Percentiles rank a stretch among this genome's conserved stretches.
These are phyloP conservation scores for Boletus speciosus DNA, from an alignment of 768 basidiomycete genomes.

Conservation along the genomic window DNA sequence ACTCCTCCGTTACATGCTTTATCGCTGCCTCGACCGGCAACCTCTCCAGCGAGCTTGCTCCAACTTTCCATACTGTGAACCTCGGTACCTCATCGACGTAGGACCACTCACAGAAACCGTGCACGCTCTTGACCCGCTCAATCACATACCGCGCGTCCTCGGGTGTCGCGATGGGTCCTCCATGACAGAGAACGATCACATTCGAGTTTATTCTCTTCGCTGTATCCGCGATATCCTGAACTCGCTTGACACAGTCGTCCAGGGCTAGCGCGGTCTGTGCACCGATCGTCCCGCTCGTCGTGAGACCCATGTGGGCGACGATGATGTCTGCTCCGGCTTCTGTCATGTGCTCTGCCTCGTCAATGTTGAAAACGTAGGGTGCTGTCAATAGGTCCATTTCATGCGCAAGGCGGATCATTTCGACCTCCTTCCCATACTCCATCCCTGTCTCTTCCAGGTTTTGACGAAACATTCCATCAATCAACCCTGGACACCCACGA, in stretches of 20 bases:
- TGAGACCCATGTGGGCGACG: conserved; percentile 30
- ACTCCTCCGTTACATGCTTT: conserved; percentile 15
- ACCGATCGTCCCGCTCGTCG: conserved; percentile 25
- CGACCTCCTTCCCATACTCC: conserved; percentile 30
- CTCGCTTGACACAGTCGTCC: conserved; percentile 22
- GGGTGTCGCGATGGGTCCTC: conserved; percentile 26
- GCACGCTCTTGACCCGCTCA: conserved; percentile 10
- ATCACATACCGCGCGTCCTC: conserved; percentile 22
- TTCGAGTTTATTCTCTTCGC: conserved; percentile 16
- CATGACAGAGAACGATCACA: conserved; percentile 22
- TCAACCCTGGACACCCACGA: conserved; percentile 27
- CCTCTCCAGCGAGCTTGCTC: conserved; percentile 27
- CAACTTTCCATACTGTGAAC: conserved; percentile 6
- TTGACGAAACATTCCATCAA: conserved; percentile 28
- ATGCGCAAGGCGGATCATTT: conserved; percentile 27
- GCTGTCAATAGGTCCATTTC: conserved; percentile 24
- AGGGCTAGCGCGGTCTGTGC: conserved; percentile 23
- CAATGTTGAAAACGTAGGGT: conserved; percentile 27
- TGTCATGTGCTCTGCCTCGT: conserved; percentile 26
- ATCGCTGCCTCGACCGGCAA: conserved; percentile 25
- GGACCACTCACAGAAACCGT: conserved; percentile 24
- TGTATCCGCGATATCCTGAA: conserved; percentile 17
- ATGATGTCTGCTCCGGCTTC: conserved; percentile 24
- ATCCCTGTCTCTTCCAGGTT: conserved; percentile 31
- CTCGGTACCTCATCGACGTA: not conserved